Conservation (phyloP, 176 grass and related monocot species). For the Triticum monococcum region DNA sequence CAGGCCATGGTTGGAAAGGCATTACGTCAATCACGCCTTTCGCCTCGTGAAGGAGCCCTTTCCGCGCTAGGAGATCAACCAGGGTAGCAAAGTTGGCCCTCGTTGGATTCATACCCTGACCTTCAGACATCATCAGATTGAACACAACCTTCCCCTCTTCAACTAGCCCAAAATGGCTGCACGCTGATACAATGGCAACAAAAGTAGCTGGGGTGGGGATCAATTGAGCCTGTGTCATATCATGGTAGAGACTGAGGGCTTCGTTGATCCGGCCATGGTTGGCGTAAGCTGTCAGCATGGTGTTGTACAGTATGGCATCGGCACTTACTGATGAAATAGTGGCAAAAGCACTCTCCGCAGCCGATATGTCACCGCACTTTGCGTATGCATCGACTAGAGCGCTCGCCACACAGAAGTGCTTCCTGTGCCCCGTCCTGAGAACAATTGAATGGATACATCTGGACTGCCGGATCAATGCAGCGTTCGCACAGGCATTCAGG, state of each 20-base stretch:
- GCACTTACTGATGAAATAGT: constrained; percentile 6
- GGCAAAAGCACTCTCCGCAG: constrained; percentile 32
- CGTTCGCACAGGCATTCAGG: constrained; percentile 52
- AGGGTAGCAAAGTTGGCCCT: constrained; percentile 43
- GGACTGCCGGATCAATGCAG: constrained; percentile 39
- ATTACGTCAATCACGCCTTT: constrained; percentile 43
- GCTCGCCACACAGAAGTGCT: constrained; percentile 44
- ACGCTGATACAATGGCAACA: constrained; percentile 45
- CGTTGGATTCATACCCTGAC: constrained; percentile 36
- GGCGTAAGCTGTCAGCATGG: constrained; percentile 64
- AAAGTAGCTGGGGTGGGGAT: constrained; percentile 58
- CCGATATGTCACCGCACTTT: constrained; percentile 49
- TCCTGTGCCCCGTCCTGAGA: constrained; percentile 41
- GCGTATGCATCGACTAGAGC: constrained; percentile 61
- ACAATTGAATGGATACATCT: constrained; percentile 45
- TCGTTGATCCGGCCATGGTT: constrained; percentile 50
- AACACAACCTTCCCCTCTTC: constrained; percentile 47
- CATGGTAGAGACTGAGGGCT: constrained; percentile 34
- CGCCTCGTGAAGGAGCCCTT: constrained; percentile 44
- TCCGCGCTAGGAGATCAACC: constrained; percentile 56
- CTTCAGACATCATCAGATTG: constrained; percentile 27
- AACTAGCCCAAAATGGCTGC: constrained; percentile 57
- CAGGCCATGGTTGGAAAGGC: constrained; percentile 55
- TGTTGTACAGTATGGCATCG: constrained; percentile 53
- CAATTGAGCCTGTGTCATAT: constrained; percentile 37